Conservation (phyloP, 306 rosid species). For the Macrotyloma uniflorum region DNA sequence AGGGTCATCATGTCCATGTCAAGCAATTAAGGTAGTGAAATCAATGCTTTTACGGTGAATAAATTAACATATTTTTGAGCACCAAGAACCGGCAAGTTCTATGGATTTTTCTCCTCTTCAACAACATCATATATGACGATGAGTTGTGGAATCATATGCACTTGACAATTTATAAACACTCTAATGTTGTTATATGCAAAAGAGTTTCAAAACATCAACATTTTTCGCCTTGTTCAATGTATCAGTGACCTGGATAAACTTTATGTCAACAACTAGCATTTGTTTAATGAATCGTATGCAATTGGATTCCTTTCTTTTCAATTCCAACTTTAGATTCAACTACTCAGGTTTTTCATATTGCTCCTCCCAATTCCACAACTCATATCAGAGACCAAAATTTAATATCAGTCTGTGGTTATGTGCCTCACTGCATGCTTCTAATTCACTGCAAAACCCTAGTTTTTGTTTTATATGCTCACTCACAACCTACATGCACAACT, state of each 20-base stretch:
- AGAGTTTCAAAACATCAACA: conserved; percentile 4
- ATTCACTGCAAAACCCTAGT: neutral
- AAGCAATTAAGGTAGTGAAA: neutral
- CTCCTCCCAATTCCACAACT: neutral
- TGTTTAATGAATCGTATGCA: conserved; percentile 35
- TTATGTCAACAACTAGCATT: conserved; percentile 43
- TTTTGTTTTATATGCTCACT: neutral
- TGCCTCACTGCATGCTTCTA: neutral
- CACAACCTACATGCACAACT: neutral
- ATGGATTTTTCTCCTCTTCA: conserved; percentile 19
- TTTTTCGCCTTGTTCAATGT: conserved; percentile 46
- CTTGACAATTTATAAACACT: conserved; percentile 33
- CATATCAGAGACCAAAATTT: neutral
- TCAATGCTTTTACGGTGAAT: neutral
- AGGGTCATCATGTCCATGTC: neutral
- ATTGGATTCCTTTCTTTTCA: conserved; percentile 23
- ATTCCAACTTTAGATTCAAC: conserved; percentile 17
- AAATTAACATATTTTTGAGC: neutral
- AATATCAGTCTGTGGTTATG: neutral
- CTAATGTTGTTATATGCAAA: conserved; percentile 26
- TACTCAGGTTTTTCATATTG: neutral
- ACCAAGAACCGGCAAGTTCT: neutral
- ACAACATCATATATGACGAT: conserved; percentile 31
- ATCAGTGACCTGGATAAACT: conserved; percentile 34
- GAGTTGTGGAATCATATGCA: conserved; percentile 40